Percentiles rank a stretch among this genome's conserved stretches.
Conservation (phyloP, 768 basidiomycete species). For the Gloeopeniophorella convolvens region DNA sequence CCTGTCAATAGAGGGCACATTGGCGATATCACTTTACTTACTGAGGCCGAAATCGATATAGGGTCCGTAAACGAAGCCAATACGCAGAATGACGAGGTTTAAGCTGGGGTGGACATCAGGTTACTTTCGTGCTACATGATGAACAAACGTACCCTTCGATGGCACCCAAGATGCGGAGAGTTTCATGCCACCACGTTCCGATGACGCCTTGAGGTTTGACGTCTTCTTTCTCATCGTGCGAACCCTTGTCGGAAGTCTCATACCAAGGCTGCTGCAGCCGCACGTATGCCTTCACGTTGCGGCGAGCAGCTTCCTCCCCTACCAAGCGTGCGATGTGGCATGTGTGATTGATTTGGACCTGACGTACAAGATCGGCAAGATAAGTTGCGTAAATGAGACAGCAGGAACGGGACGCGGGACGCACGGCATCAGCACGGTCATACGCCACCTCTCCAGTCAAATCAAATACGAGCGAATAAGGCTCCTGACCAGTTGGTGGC, state of each 20-base stretch:
- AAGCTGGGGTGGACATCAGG: slow-evolving; percentile 39
- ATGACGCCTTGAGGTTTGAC: slow-evolving; percentile 61
- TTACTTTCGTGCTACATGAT: too few species aligned
- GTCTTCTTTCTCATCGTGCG: slow-evolving; percentile 66
- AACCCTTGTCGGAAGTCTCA: slow-evolving; percentile 59
- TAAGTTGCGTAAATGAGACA: background rate
- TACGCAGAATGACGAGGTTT: slow-evolving; percentile 72
- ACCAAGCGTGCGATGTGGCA: slow-evolving; percentile 61
- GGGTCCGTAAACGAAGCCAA: slow-evolving; percentile 75
- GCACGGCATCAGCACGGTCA: slow-evolving; percentile 70
- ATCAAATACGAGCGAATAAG: slow-evolving; percentile 81
- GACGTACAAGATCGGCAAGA: background rate
- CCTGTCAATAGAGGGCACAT: background rate
- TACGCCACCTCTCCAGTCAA: slow-evolving; percentile 73
- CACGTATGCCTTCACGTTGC: slow-evolving; percentile 72
- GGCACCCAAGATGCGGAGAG: slow-evolving; percentile 63
- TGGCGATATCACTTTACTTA: slow-evolving; percentile 2
- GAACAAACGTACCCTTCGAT: slow-evolving; percentile 53
- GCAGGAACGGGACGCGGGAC: slow-evolving; percentile 20
- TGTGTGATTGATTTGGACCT: slow-evolving; percentile 78
- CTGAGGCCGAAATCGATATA: slow-evolving; percentile 58
- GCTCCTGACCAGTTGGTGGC: slow-evolving; percentile 58
- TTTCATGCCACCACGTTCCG: slow-evolving; percentile 89
- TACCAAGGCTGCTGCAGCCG: slow-evolving; percentile 76
- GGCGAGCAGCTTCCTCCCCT: slow-evolving; percentile 72